A percentile compares a stretch with the other conserved stretches of the same genome.
phyloP scores from a whole-genome alignment of 495 filamentous ascomycete genomes.

The Peziza echinospora region DNA sequence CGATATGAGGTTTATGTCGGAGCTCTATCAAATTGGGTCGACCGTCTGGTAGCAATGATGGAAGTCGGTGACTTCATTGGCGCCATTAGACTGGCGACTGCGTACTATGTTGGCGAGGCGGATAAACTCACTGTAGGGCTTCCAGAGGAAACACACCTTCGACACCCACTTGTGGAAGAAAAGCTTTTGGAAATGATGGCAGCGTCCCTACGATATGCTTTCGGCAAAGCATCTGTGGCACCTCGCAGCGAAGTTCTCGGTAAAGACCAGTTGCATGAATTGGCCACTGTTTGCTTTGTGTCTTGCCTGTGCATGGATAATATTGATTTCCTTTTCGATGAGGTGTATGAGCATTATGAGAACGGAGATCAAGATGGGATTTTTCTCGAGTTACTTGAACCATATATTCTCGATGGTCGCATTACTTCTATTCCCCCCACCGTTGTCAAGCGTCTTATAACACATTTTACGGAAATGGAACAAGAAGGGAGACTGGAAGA shows the following conservation, averaged over 20 bases:
- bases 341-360: slow-evolving; percentile 74
- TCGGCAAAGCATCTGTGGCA: slow-evolving; percentile 29
- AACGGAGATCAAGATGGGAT: slow-evolving; percentile 48
- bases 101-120: slow-evolving; percentile 70
- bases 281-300: slow-evolving; percentile 64
- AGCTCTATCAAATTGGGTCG: slow-evolving; percentile 92
- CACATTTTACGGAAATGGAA: slow-evolving; percentile 51
- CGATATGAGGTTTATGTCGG: slow-evolving; percentile 73
- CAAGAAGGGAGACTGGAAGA: slow-evolving; percentile 66
- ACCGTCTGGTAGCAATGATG: slow-evolving; percentile 85
- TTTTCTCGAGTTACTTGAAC: slow-evolving; percentile 70
- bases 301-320: slow-evolving; percentile 59
- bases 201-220: slow-evolving; percentile 78
- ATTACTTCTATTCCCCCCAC: slow-evolving; percentile 57
- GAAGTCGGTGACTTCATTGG: slow-evolving; percentile 83
- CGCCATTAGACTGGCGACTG: slow-evolving; percentile 72
- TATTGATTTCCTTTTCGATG: slow-evolving; percentile 69
- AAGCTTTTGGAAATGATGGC: slow-evolving; percentile 85
- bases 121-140: slow-evolving; percentile 85
- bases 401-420: slow-evolving; percentile 57
- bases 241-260: slow-evolving; percentile 26
- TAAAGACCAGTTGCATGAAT: slow-evolving; percentile 40
- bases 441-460: slow-evolving; percentile 67
- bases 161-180: slow-evolving; percentile 68
- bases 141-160: slow-evolving; percentile 54